These are phyloP conservation scores for Wickerhamiella lipophila DNA, from an alignment of 805 yeast species.

Conservation along the genomic window DNA sequence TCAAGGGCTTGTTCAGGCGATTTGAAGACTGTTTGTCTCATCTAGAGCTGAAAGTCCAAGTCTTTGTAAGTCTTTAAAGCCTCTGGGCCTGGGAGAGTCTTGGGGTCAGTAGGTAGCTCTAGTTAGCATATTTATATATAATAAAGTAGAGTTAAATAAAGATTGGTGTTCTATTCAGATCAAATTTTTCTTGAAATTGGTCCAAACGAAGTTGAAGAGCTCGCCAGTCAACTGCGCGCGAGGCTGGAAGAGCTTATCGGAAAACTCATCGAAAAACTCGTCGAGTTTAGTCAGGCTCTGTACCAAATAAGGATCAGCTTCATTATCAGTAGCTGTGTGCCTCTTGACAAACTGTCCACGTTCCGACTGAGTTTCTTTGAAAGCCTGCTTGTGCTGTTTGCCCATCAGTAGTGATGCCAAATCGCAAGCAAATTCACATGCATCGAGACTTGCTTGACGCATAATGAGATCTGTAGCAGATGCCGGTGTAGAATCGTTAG, in stretches of 20 bases:
- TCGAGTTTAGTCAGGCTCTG: not conserved
- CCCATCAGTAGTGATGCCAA: not conserved
- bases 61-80: not conserved
- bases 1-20: slow-evolving; percentile 13
- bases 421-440: not conserved
- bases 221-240: not conserved
- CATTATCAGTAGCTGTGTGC: not conserved
- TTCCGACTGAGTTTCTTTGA: not conserved
- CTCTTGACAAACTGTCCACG: not conserved
- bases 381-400: not conserved
- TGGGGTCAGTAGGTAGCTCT: too few species aligned
- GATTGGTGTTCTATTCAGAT: not conserved
- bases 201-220: not conserved
- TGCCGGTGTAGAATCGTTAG: not conserved
- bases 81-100: too few species aligned
- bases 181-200: not conserved
- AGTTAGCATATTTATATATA: too few species aligned
- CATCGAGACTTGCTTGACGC: not conserved
- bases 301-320: not conserved
- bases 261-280: slow-evolving; percentile 6
- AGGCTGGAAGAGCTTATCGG: slow-evolving; percentile 7
- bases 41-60: not conserved
- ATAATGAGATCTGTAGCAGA: not conserved
- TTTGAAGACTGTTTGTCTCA: slow-evolving; percentile 19
- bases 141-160: not conserved